Base-by-base conservation (phyloP, 768 basidiomycete species). In the Trametes meyenii region DNA sequence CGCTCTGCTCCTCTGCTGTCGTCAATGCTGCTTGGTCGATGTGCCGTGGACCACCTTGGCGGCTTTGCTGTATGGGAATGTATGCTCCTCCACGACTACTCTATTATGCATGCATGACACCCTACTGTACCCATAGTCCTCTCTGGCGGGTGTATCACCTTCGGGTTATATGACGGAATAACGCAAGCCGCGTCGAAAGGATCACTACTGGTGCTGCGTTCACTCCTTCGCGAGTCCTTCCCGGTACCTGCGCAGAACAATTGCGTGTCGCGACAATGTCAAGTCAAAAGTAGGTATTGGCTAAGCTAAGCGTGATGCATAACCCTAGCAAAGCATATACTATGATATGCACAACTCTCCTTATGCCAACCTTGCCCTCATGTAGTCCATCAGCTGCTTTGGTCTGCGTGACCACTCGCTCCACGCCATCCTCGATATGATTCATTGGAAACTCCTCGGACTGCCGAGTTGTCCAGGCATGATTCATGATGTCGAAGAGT, bases 401-500 rank as follows among this genome's bases (percentile, higher is more conserved):
- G 6, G n/a, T 21, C 16, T 3, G 1, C 8, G 10, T 7, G 16
- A 12, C 17, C 2, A 10, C 2, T 0, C 5, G 2, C 3, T 19
- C 35, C 35, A 26, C 50, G 3, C 49, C 58, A 8, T 45, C 44
- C n/a, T 60, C 58, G 16, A 52, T 12, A 11, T 17, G 43, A 2
- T 38, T 24, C 8, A 52, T 13, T 5, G 50, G 43, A 12, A 52
- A 1, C 2, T 14, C 26, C 36, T 55, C 58, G 11, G 3, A 17
- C 35, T 3, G 5, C 2, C 52, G 52, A 4, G 43, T 10, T 17
- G 17, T 21, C 38, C 44, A 55, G 24, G 39, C 35, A 10, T 67
- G 72, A 13, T 75, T 56, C 39, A 75, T 56, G 26, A 64, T 67
- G 10, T 68, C 70, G 10, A 92, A 76, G 19, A 89, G 75, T 64